Conservation (phyloP, 768 basidiomycete species). For the Fistulinella prunicolor region DNA sequence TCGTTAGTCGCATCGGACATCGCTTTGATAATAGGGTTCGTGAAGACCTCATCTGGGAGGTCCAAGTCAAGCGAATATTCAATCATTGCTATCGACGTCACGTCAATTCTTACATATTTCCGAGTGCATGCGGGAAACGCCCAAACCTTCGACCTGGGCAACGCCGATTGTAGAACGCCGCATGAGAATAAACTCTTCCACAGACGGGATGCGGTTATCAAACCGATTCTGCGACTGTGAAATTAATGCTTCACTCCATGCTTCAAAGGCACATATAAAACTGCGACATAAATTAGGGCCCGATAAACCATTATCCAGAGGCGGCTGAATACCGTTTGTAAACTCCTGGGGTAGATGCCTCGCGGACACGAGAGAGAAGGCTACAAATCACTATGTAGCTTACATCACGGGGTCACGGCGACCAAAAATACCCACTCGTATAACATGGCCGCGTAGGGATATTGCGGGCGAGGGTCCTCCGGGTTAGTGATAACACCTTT, state of each 20-base stretch:
- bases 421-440: slow-evolving; percentile 35
- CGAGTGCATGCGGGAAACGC: background rate
- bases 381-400: slow-evolving; percentile 14
- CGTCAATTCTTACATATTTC: background rate
- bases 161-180: slow-evolving; percentile 37
- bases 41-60: slow-evolving; percentile 36
- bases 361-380: slow-evolving; percentile 33
- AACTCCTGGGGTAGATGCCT: slow-evolving; percentile 36
- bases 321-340: slow-evolving; percentile 29
- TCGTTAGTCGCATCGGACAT: slow-evolving; percentile 41
- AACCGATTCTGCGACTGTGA: slow-evolving; percentile 35
- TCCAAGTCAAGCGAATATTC: slow-evolving; percentile 38
- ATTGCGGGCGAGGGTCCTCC: slow-evolving; percentile 27
- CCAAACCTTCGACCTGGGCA: slow-evolving; percentile 37
- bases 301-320: background rate
- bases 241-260: slow-evolving; percentile 36
- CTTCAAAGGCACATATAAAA: slow-evolving; percentile 35
- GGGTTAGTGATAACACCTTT: slow-evolving; percentile 28
- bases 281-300: slow-evolving; percentile 16
- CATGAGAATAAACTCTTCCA: slow-evolving; percentile 39
- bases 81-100: slow-evolving; percentile 28
- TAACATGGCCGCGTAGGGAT: slow-evolving; percentile 40
- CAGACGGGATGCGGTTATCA: slow-evolving; percentile 35
- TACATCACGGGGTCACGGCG: slow-evolving; percentile 17
- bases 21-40: slow-evolving; percentile 31